Evolutionary conservation across 2,329 filamentous ascomycete genomes (phyloP).

Genomic region (Basipetospora chlamydospora): DNA sequence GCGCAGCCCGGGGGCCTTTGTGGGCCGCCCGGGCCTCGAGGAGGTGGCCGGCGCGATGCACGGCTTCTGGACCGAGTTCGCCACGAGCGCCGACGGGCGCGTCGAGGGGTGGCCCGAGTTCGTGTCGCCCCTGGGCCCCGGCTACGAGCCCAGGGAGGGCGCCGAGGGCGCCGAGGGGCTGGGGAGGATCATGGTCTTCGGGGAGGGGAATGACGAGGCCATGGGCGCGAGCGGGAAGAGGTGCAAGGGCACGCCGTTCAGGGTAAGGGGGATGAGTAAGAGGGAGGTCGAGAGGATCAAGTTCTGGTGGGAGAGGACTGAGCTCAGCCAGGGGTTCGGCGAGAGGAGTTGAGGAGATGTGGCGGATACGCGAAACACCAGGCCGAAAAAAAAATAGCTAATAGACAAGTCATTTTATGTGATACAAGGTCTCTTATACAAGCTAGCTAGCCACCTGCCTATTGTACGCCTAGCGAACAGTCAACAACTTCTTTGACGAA

Average conservation of each 20-base stretch:
- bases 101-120: conserved; percentile 27
- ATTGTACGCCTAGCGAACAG: too few species aligned
- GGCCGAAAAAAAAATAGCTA: too few species aligned
- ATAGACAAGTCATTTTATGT: too few species aligned
- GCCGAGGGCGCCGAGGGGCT: conserved; percentile 9
- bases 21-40: conserved; percentile 20
- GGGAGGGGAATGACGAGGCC: conserved; percentile 42
- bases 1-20: conserved; percentile 24
- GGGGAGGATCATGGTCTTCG: conserved; percentile 38
- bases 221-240: conserved; percentile 17
- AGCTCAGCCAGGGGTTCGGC: conserved; percentile 29
- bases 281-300: conserved; percentile 33
- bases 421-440: too few species aligned
- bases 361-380: too few species aligned
- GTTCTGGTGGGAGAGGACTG: conserved; percentile 47
- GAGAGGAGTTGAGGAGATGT: conserved; percentile 1
- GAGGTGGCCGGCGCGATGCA: conserved; percentile 27
- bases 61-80: conserved; percentile 23
- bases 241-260: conserved; percentile 26
- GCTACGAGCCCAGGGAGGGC: conserved; percentile 1
- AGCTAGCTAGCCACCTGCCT: too few species aligned
- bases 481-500: too few species aligned
- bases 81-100: conserved; percentile 7
- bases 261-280: conserved; percentile 25
- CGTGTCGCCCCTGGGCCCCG: conserved; percentile 21